Evolutionary conservation across 1,139 yeast genomes (phyloP).

Genomic region (Saccharomyces hybrid): DNA sequence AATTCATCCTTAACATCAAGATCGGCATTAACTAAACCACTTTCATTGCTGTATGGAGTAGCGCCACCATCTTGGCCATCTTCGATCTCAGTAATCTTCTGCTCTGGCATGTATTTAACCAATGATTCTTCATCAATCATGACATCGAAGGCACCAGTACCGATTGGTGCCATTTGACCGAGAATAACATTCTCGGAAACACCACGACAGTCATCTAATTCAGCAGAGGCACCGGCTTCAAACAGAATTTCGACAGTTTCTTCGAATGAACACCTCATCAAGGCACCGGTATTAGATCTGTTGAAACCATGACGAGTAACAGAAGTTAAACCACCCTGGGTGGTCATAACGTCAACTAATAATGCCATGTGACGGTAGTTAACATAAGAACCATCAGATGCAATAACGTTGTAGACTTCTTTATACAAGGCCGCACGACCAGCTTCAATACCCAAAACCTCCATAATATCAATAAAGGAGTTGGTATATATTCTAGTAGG

Average conservation of each 20-base stretch:
- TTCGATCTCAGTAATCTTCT: constrained; percentile 35
- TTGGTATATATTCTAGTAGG: constrained; percentile 84
- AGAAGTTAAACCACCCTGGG: constrained; percentile 97
- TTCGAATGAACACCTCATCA: constrained; percentile 98
- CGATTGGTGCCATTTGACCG: constrained; percentile 98
- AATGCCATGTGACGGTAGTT: constrained; percentile 98
- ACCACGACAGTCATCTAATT: constrained; percentile 96
- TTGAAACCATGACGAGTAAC: constrained; percentile 99
- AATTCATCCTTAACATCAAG: constrained; percentile 75
- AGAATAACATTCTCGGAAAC: constrained; percentile 95
- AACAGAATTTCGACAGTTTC: constrained; percentile 96
- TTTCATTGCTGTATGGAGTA: constrained; percentile 82
- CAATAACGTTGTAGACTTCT: constrained; percentile 94
- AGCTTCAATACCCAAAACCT: constrained; percentile 97
- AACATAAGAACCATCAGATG: constrained; percentile 98
- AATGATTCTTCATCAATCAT: constrained; percentile 88
- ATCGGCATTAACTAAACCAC: constrained; percentile 66
- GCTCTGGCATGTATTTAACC: constrained; percentile 40
- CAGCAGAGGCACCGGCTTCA: constrained; percentile 98
- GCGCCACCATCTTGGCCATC: constrained; percentile 76
- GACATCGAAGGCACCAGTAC: constrained; percentile 97
- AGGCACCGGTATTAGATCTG: constrained; percentile 96
- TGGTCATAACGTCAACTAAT: constrained; percentile 96
- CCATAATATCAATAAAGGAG: constrained; percentile 90
- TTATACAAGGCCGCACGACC: constrained; percentile 89